Percentiles rank a stretch among this genome's conserved stretches.
These are phyloP conservation scores for Monilinia fructicola DNA, from an alignment of 2,329 filamentous ascomycete species.

Conservation along the genomic window DNA sequence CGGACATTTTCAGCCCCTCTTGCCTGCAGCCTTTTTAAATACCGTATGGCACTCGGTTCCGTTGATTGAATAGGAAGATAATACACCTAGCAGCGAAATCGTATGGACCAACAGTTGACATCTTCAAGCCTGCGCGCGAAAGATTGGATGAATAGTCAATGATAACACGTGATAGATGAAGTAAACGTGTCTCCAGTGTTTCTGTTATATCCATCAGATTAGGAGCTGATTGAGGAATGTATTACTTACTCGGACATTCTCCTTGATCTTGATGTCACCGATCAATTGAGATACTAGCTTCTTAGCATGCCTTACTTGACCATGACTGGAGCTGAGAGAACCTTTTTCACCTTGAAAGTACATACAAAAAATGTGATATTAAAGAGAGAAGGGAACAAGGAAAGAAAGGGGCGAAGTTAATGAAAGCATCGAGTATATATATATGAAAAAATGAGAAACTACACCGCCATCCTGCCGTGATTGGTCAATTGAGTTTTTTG, in stretches of 20 bases:
- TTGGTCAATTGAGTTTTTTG: conserved; percentile 6
- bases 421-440: not conserved
- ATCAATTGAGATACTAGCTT: not conserved
- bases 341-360: not conserved
- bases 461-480: conserved; percentile 2
- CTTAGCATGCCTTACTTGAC: not conserved
- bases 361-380: not conserved
- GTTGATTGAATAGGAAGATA: not conserved
- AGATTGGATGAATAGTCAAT: conserved; percentile 17
- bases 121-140: conserved; percentile 7
- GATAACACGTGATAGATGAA: conserved; percentile 5
- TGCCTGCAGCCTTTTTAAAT: conserved; percentile 2
- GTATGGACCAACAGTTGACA: conserved; percentile 1
- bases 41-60: not conserved
- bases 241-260: not conserved
- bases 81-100: not conserved
- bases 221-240: not conserved
- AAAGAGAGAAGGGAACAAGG: not conserved
- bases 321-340: not conserved
- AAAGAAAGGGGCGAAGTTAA: not conserved
- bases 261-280: not conserved
- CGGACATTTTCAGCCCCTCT: conserved; percentile 6
- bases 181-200: not conserved
- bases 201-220: conserved; percentile 7
- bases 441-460: not conserved